Percentiles rank a stretch among this genome's conserved stretches.
Conservation (phyloP, 345 rosid species). For the Syzygium aromaticum region DNA sequence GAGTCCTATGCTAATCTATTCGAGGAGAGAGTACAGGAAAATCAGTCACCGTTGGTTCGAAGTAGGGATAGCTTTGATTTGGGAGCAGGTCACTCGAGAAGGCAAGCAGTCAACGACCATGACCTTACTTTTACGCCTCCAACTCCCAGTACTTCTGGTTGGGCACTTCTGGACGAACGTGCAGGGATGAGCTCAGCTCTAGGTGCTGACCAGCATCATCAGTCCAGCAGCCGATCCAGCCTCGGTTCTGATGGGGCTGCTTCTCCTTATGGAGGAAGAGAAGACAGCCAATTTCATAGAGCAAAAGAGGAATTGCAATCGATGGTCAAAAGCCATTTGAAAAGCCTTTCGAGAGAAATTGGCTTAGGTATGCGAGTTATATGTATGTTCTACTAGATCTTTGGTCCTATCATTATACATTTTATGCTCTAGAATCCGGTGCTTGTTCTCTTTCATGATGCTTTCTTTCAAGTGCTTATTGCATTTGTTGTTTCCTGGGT, state of each 20-base stretch:
- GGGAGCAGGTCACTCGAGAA: constrained; percentile 32
- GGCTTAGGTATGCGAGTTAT: constrained; percentile 45
- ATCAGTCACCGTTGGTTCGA: constrained; percentile 30
- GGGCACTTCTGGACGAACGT: constrained; percentile 45
- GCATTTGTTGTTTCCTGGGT: background rate
- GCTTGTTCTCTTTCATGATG: background rate
- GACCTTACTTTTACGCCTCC: constrained; percentile 5
- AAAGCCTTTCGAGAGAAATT: constrained; percentile 47
- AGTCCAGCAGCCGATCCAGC: constrained; percentile 33
- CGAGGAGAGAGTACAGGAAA: constrained; percentile 30
- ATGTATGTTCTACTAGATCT: background rate
- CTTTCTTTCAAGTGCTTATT: background rate
- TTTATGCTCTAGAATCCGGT: background rate
- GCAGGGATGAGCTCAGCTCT: constrained; percentile 22
- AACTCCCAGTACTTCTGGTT: constrained; percentile 21
- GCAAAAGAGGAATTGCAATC: constrained; percentile 65
- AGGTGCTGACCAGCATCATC: constrained; percentile 27
- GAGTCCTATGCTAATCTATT: constrained; percentile 14
- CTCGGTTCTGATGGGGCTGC: constrained; percentile 19
- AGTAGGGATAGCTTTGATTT: constrained; percentile 24
- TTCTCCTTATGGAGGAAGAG: constrained; percentile 19
- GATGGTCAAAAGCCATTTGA: constrained; percentile 62
- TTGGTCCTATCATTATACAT: background rate
- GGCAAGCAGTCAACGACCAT: constrained; percentile 25
- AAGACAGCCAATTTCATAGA: constrained; percentile 25